A percentile compares a stretch with the other conserved stretches of the same genome.
These are phyloP conservation scores for Erigeron canadensis DNA, from an alignment of 129 eudicot species.

Conservation along the genomic window DNA sequence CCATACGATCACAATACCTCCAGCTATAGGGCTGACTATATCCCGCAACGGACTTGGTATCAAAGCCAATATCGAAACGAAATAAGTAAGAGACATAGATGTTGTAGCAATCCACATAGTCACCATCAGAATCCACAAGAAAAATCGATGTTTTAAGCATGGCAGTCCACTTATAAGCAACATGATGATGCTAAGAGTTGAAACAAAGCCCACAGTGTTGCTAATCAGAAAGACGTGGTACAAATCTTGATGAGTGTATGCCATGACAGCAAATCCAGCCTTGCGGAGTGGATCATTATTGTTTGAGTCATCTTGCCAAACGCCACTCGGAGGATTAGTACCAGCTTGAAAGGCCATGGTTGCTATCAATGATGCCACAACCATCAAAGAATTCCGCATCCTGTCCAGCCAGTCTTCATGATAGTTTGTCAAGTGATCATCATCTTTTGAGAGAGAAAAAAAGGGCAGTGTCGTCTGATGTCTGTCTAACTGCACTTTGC, in stretches of 20 bases:
- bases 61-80: slow-evolving; percentile 27
- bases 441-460: not conserved
- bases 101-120: slow-evolving; percentile 53
- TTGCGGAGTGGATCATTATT: not conserved
- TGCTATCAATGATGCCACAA: slow-evolving; percentile 48
- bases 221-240: slow-evolving; percentile 23
- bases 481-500: not conserved
- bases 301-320: slow-evolving; percentile 30
- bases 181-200: slow-evolving; percentile 49
- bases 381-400: slow-evolving; percentile 39
- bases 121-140: slow-evolving; percentile 50
- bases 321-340: slow-evolving; percentile 44
- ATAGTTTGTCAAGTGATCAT: not conserved
- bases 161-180: slow-evolving; percentile 56
- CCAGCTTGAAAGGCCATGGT: slow-evolving; percentile 52
- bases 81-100: slow-evolving; percentile 36
- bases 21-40: not conserved
- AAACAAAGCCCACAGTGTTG: slow-evolving; percentile 42
- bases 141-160: slow-evolving; percentile 25
- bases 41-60: slow-evolving; percentile 19
- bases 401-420: slow-evolving; percentile 36
- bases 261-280: slow-evolving; percentile 48
- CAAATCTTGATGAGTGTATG: not conserved
- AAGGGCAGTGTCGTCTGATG: too few species aligned
- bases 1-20: slow-evolving; percentile 33